Evolutionary conservation across 495 filamentous ascomycete species (phyloP), one percentile per base, ranked within the genome.

Genomic region (Talaromyces ruber): DNA sequence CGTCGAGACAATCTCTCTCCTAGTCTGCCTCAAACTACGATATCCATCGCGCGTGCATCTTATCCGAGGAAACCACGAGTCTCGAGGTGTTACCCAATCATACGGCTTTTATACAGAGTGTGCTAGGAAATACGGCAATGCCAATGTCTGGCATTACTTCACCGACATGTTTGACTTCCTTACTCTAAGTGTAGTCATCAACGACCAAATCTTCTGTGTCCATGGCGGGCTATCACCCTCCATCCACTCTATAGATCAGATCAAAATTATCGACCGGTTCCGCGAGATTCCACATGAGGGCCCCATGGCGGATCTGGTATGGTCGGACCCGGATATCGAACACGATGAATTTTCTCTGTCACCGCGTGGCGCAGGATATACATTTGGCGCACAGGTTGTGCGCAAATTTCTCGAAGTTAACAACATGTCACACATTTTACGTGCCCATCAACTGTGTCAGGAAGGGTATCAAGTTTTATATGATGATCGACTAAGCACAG

Each of bases 81-180:
- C 92, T 43, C 87, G 94, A 58, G 94, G 94, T 62, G 94, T 98
- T 24, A 98, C 94, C 7, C 94, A 98, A 73, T 97, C 93, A 43
- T 98, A 98, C 74, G 94, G 94, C 56, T 98, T 98, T 76, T 98
- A 98, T 69, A 98, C 94, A 3, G 94, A 98, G 71, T 98, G 94
- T 73, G 91, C 88, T 14, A 88, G 94, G 59, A 98, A 98, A 73
- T 98, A 98, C 73, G 93, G 93, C 62, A 97, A 94, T 73, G 91
- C 94, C 32, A 97, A 94, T 64, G 95, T 98, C 9, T 98, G 94
- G 94, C 95, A 98, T 71, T 93, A 97, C 73, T 98, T 98, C 68
- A 98, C 94, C 58, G 94, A 98, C 76, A 97, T 98, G 93, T 98
- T 98, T 75, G 94, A 98, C 76, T 98, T 93, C 70, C 82, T 98